Base-by-base conservation (phyloP, 805 yeast genomes). In the Lachancea mirantina region DNA sequence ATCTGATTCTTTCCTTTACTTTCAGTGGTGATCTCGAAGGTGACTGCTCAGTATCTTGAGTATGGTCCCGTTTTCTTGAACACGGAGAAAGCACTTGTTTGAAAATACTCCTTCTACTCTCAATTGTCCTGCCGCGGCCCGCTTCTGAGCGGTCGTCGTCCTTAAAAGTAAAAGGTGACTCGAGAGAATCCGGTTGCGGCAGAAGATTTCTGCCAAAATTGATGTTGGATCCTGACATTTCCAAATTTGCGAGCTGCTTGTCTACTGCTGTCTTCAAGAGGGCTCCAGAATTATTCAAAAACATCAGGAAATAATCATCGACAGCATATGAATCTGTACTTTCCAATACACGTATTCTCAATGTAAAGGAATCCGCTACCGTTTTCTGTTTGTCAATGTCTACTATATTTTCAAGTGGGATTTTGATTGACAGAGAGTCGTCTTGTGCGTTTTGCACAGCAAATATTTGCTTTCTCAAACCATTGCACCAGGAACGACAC, bases 401-500 rank as follows among this genome's bases (percentile, higher is more conserved):
- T 6, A 80, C 49, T 9, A 89, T 61, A 46, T 79, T 80, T 21
- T 65, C 70, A 16, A 81, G 48, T 0, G 96, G 96, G 4, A 89
- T 73, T 45, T 82, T 81, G 13, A 88, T 64, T 14, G 82, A 72
- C 9, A 84, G 92, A 39, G 78, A 78, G 44, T 78, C 78, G 9
- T 78, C 78, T 15, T 69, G 64, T 2, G 50, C 28, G 52, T 84
- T 82, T 34, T 81, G 68, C 24, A 80, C 69, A 1, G 87, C 68
- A 57, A 89, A 89, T 2, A 84, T 75, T 33, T 79, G 78, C 47
- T 82, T 84, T 42, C 81, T 83, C 26, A 89, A 57, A 7, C 70
- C 61, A 32, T 78, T 76, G 28, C 74, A 78, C 97, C 97, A 89
- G 11, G 78, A 71, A 38, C 82, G 68, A 0, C 96, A 96, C 5